Conservation (phyloP, 768 basidiomycete species). For the Harrya chromipes region DNA sequence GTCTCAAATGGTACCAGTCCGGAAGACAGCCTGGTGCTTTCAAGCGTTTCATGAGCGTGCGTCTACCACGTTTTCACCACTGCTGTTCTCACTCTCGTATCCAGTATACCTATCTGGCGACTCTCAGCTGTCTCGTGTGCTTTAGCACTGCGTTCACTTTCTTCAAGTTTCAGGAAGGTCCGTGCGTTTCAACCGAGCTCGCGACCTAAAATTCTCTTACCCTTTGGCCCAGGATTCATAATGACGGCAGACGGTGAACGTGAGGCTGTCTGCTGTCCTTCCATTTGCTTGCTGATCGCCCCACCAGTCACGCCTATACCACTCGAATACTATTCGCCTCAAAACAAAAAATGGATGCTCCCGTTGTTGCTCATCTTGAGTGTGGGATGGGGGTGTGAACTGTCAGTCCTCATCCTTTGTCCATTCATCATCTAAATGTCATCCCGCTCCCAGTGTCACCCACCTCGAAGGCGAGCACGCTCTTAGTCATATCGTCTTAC, state of each 20-base stretch:
- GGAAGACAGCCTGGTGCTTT: conserved; percentile 81
- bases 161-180: conserved; percentile 72
- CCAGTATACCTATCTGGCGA: conserved; percentile 77
- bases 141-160: conserved; percentile 60
- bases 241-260: conserved; percentile 8
- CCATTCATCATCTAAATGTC: conserved; percentile 1
- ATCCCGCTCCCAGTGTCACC: conserved; percentile 49
- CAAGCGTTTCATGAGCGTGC: conserved; percentile 86
- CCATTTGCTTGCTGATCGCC: conserved; percentile 3
- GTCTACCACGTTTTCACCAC: conserved; percentile 21
- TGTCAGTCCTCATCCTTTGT: conserved; percentile 40
- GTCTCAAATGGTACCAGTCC: conserved; percentile 63
- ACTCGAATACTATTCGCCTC: conserved; percentile 44
- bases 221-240: conserved; percentile 14
- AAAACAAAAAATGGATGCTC: conserved; percentile 53
- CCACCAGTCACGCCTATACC: conserved; percentile 56
- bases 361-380: conserved; percentile 72
- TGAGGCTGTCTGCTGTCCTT: conserved; percentile 1
- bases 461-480: conserved; percentile 67
- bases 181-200: conserved; percentile 20
- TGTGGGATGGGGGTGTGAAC: conserved; percentile 71
- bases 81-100: conserved; percentile 14
- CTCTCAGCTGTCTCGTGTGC: conserved; percentile 61
- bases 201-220: neutral
- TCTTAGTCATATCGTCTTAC: neutral